Evolutionary conservation across 768 basidiomycete genomes (phyloP), one percentile per base, ranked within the genome.

Genomic region (Phaeotremella skinneri): DNA sequence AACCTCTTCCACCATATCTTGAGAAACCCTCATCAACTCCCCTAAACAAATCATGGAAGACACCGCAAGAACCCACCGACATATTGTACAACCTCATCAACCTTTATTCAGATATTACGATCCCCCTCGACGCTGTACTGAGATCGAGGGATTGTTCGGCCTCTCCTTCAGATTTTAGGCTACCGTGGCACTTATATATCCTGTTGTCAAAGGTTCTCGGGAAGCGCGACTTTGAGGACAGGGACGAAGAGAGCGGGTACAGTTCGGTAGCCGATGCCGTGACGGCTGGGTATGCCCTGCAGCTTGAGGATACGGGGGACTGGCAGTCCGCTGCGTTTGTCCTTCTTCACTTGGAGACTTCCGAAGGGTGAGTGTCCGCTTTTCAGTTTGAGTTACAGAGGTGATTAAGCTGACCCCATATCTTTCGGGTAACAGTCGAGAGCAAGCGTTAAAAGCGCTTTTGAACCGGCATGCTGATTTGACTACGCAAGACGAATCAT

Each of bases 141-240:
- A 78, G 82, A 11, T 87, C 92, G 0, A 79, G 85, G 6, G 89
- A 89, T 23, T 90, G 88, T 64, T 83, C 85, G 1, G 78, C 87
- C 1, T 87, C 85, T 4, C 87, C 87, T 0, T 76, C 85, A n/a
- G 91, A 93, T 74, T 86, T 85, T 73, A 84, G 90, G 21, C 79
- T 96, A 55, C 82, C 89, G 5, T 99, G 94, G 94, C 91, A 97
- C 77, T 71, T 97, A 31, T 97, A 94, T 75, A 83, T 91, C 55
- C 80, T 98, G 31, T 79, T 98, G 48, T 88, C 91, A 16, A 83
- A 87, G 25, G 88, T 87, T 59, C 85, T 96, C 79, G 82, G 87
- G 26, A 78, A 88, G 34, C 84, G 92, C 21, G 93, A 97, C 74
- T 88, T 94, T 65, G 84, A 85, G n/a, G 94, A 97, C 74, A 83